These are phyloP conservation scores for Corchorus olitorius DNA, from an alignment of 345 rosid species.

Conservation along the genomic window DNA sequence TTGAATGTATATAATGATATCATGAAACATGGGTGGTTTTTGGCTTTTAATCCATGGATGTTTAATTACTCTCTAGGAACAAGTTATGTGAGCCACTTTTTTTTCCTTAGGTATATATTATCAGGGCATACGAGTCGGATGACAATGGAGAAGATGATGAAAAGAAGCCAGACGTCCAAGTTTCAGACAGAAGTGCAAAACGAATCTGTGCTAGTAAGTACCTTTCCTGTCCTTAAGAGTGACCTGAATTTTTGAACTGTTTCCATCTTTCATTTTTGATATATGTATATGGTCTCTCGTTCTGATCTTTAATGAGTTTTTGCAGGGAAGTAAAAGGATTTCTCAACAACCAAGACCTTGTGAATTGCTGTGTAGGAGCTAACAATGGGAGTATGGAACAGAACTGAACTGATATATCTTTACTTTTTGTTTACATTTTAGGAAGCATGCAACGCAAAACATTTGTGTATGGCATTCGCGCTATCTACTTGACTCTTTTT, in stretches of 20 bases:
- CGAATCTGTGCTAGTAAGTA: conserved; percentile 41
- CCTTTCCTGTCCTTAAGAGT: neutral
- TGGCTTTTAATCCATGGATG: neutral
- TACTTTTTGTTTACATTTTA: neutral
- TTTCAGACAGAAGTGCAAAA: conserved; percentile 29
- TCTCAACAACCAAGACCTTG: neutral
- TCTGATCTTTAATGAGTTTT: neutral
- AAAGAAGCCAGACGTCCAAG: conserved; percentile 23
- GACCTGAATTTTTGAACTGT: neutral
- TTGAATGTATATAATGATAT: neutral
- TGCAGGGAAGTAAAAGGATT: neutral
- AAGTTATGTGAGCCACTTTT: neutral
- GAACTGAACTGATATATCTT: neutral
- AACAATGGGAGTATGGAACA: no score
- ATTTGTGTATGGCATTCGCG: no score
- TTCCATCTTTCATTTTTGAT: neutral
- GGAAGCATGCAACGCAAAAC: neutral
- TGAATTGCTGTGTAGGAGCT: no score
- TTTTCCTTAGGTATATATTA: conserved; percentile 37
- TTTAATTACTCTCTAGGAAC: no score
- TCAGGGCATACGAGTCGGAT: conserved; percentile 40
- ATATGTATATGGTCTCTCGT: neutral
- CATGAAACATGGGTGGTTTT: neutral
- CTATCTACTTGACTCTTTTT: no score
- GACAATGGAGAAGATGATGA: conserved; percentile 24